Base-by-base conservation (phyloP, 106 monocot species). In the Allium sativum region DNA sequence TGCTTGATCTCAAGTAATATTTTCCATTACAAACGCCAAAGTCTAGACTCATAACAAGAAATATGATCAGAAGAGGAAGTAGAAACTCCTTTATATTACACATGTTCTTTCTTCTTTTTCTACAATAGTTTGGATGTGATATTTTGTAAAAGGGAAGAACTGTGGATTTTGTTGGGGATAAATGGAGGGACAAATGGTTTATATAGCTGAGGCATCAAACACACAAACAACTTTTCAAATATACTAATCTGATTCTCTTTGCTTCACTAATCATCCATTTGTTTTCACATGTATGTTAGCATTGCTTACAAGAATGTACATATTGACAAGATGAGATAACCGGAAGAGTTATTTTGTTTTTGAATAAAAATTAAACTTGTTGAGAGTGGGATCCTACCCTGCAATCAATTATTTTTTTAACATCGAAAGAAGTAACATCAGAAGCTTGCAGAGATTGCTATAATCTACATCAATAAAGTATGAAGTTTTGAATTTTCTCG, bases 231-330 rank as follows among this genome's bases (percentile, higher is more conserved):
- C 59, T 44, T 40, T 42, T n/a, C 4, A 44, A 21, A 58, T 12
- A 40, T 58, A 12, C 0, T 55, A 21, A 21, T 55, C 55, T 55
- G 10, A 55, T 55, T 55, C 19, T 3, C 12, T 55, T 55, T 55
- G 55, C 55, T 17, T 17, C 55, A 13, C 22, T 55, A 13, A 19
- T 40, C 19, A 31, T 57, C 12, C n/a, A 12, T 40, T 57, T 17
- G n/a, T 10, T n/a, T 43, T 1, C 9, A 13, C 22, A 59, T 59
- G 21, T 16, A 59, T 16, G 58, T 58, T 4, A 42, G 41, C 42
- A 58, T 58, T 58, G 14, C 59, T 59, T 59, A 43, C 59, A 59
- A 59, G 42, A 44, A 59, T 59, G 59, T 59, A n/a, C 43, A 42
- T 59, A 17, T 15, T 42, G 40, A 40, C 13, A 40, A 59, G 43